Percentiles rank a stretch among this genome's conserved stretches.
phyloP scores from a whole-genome alignment of 768 basidiomycete genomes.

The Pholiota conissans region DNA sequence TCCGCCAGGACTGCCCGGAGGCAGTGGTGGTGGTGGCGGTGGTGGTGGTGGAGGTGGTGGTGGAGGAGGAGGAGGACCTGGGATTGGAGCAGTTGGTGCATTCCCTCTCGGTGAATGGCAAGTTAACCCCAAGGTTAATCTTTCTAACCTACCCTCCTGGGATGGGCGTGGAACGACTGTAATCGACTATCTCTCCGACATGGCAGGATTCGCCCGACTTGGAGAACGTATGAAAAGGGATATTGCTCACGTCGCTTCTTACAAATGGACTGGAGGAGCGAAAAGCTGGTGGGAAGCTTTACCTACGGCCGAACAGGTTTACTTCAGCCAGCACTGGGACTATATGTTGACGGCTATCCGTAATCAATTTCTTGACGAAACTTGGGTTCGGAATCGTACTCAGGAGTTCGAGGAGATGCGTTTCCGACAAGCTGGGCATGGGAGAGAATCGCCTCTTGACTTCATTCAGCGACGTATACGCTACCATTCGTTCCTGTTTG shows the following conservation, averaged over 20 bases:
- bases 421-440: constrained; percentile 1
- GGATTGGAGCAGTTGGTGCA: no score
- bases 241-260: not conserved
- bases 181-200: not conserved
- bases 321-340: constrained; percentile 6
- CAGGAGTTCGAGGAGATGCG: constrained; percentile 13
- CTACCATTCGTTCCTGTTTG: constrained; percentile 1
- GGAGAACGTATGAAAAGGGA: not conserved
- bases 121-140: constrained; percentile 1
- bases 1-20: not conserved
- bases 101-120: constrained; percentile 6
- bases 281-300: constrained; percentile 10
- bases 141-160: not conserved
- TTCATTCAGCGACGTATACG: constrained; percentile 7
- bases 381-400: constrained; percentile 9
- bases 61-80: not conserved
- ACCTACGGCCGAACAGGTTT: not conserved
- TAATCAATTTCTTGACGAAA: constrained; percentile 13
- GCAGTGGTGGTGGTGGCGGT: not conserved
- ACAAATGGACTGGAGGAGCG: not conserved
- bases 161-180: not conserved
- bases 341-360: constrained; percentile 10
- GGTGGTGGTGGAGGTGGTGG: not conserved
- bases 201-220: not conserved
- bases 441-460: constrained; percentile 1